A percentile compares a stretch with the other conserved stretches of the same genome.
These are phyloP conservation scores for Styphnolobium japonicum DNA, from an alignment of 306 rosid genomes.

Conservation along the genomic window DNA sequence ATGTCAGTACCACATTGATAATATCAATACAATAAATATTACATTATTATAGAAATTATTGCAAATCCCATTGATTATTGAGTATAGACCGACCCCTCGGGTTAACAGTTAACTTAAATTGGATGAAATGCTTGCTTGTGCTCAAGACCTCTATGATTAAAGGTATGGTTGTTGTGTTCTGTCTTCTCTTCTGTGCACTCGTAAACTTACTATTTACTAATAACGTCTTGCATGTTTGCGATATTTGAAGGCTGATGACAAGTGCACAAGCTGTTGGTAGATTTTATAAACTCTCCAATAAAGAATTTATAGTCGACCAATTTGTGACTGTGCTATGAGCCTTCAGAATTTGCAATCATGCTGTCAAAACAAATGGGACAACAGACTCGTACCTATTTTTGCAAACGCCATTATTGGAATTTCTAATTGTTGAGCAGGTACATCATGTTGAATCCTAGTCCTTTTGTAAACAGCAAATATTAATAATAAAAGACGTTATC, in stretches of 20 bases:
- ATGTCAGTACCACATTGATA: too few species aligned
- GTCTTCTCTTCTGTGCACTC: too few species aligned
- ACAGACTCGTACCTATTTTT: not conserved
- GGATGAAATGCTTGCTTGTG: too few species aligned
- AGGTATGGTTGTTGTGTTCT: too few species aligned
- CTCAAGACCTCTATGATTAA: too few species aligned
- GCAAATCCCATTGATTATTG: too few species aligned
- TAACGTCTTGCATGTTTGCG: not conserved
- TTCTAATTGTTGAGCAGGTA: not conserved
- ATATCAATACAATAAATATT: too few species aligned
- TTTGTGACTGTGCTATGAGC: not conserved
- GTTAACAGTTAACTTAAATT: too few species aligned
- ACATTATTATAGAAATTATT: too few species aligned
- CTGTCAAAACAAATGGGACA: not conserved
- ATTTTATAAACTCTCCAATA: not conserved
- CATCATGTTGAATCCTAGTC: not conserved
- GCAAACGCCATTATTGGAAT: not conserved
- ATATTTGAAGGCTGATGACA: not conserved
- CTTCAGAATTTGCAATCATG: slow-evolving; percentile 1
- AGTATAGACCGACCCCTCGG: too few species aligned
- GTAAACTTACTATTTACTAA: not conserved
- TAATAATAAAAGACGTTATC: not conserved
- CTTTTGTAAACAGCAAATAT: not conserved
- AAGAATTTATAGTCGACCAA: not conserved
- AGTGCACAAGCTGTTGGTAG: not conserved